Evolutionary conservation across 208 protist genomes (phyloP).

Genomic region (Blechomonas ayalai): DNA sequence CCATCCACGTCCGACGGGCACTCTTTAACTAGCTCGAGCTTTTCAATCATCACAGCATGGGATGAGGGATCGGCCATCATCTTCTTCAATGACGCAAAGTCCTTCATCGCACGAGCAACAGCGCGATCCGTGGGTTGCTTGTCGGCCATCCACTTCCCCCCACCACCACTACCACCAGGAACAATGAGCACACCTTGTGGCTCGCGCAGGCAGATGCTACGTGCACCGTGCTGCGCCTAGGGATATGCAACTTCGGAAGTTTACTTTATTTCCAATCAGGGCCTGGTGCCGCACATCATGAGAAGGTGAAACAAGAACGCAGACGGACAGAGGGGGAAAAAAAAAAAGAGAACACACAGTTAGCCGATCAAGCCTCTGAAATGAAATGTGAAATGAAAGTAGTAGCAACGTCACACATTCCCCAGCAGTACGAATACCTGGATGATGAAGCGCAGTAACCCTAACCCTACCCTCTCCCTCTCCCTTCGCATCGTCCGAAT

Average conservation of each 20-base stretch:
- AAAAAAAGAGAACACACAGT: neutral
- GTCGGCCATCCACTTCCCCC: no score
- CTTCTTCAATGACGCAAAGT: no score
- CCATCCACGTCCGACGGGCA: neutral
- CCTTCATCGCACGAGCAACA: no score
- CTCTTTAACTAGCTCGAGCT: no score
- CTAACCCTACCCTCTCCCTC: neutral
- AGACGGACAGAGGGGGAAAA: slow-evolving; percentile 4
- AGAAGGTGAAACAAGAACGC: neutral
- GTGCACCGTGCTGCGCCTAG: no score
- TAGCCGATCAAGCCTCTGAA: neutral
- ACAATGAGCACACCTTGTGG: no score
- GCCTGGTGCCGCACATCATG: neutral
- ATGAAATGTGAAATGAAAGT: neutral
- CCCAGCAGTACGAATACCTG: neutral
- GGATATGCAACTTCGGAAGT: no score
- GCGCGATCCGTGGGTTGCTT: no score
- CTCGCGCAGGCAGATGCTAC: no score
- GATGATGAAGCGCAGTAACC: neutral
- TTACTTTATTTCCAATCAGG: neutral
- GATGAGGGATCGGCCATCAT: no score
- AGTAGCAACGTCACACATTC: neutral
- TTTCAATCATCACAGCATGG: no score
- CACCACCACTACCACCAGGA: no score
- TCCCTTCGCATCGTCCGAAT: neutral